Percentiles rank a stretch among this genome's conserved stretches.
Evolutionary conservation across 2,329 filamentous ascomycete species (phyloP).

Genomic region (Monosporascus sp.): DNA sequence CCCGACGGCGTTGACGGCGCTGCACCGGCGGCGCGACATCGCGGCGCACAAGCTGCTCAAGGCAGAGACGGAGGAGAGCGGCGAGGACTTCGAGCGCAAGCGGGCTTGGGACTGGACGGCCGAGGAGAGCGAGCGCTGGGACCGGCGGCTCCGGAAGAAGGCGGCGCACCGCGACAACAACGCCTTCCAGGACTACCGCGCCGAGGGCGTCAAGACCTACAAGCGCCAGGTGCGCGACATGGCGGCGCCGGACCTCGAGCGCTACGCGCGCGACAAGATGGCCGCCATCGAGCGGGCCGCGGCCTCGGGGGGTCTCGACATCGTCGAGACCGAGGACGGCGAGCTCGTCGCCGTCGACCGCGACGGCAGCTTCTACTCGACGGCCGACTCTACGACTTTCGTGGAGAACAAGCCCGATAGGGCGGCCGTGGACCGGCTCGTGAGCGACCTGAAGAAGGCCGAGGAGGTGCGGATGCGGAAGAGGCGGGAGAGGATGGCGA

Average conservation of each 20-base stretch:
- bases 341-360: slow-evolving; percentile 92
- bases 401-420: slow-evolving; percentile 82
- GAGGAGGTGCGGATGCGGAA: slow-evolving; percentile 86
- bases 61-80: slow-evolving; percentile 77
- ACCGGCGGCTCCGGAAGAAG: slow-evolving; percentile 84
- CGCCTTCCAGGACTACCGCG: slow-evolving; percentile 82
- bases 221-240: slow-evolving; percentile 75
- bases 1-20: slow-evolving; percentile 66
- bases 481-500: slow-evolving; percentile 69
- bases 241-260: slow-evolving; percentile 69
- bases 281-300: slow-evolving; percentile 81
- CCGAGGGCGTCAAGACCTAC: slow-evolving; percentile 88
- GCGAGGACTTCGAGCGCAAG: slow-evolving; percentile 95
- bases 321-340: slow-evolving; percentile 91
- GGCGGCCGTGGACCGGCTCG: slow-evolving; percentile 80
- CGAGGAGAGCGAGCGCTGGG: slow-evolving; percentile 92
- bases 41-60: slow-evolving; percentile 91
- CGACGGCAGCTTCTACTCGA: slow-evolving; percentile 86
- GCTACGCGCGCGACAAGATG: slow-evolving; percentile 84
- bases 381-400: slow-evolving; percentile 75
- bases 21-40: slow-evolving; percentile 82
- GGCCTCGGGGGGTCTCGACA: slow-evolving; percentile 76
- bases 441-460: slow-evolving; percentile 79
- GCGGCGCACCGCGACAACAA: slow-evolving; percentile 75
- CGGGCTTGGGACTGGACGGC: slow-evolving; percentile 98